phyloP scores from a whole-genome alignment of 345 rosid genomes.

The Camelina hispida region DNA sequence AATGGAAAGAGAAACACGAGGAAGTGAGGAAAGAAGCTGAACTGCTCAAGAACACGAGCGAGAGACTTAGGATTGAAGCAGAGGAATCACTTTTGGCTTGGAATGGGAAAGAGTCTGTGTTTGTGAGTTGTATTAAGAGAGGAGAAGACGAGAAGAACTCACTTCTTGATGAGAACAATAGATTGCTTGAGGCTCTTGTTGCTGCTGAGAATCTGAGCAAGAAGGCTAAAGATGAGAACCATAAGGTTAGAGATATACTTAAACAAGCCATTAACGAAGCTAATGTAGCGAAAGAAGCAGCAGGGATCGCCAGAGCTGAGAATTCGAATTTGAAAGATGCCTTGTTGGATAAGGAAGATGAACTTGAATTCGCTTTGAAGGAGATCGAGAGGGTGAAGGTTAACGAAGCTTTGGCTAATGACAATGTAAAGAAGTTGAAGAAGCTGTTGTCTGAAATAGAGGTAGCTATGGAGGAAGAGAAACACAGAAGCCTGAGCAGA shows the following conservation, averaged over 20 bases:
- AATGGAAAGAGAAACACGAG: constrained; percentile 48
- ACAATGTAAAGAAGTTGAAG: constrained; percentile 67
- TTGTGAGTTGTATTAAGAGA: constrained; percentile 65
- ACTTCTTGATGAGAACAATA: constrained; percentile 55
- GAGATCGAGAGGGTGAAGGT: constrained; percentile 70
- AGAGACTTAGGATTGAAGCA: constrained; percentile 73
- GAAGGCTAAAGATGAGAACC: constrained; percentile 65
- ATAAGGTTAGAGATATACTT: constrained; percentile 70
- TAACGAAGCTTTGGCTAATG: constrained; percentile 64
- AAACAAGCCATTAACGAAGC: constrained; percentile 92
- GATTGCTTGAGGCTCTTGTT: constrained; percentile 54
- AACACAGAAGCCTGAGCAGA: constrained; percentile 39
- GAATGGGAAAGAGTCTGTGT: constrained; percentile 78
- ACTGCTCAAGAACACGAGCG: constrained; percentile 55
- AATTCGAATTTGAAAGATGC: constrained; percentile 75
- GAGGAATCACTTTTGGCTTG: constrained; percentile 79
- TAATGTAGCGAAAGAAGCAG: constrained; percentile 86
- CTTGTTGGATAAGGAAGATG: constrained; percentile 65
- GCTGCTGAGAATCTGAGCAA: constrained; percentile 52
- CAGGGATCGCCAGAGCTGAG: constrained; percentile 68
- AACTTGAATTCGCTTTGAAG: constrained; percentile 53
- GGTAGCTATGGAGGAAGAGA: constrained; percentile 43
- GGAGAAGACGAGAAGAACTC: constrained; percentile 74
- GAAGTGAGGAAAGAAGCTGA: constrained; percentile 66
- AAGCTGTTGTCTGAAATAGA: constrained; percentile 50